Base-by-base conservation (phyloP, 78 protist genomes). In the Diacronema lutheri region DNA sequence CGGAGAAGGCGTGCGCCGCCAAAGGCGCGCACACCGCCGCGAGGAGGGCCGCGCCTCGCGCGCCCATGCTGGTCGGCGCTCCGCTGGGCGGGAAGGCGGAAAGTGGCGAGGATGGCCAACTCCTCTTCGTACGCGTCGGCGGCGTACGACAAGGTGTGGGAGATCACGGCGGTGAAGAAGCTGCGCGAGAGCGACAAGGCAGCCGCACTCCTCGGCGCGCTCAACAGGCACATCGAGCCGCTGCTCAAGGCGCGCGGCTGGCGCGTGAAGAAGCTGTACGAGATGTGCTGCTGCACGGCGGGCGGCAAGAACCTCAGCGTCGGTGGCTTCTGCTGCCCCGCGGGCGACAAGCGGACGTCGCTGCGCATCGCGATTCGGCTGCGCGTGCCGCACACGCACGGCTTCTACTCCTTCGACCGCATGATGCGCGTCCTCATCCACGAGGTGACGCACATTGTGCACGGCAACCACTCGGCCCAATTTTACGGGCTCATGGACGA, bases 221-320 rank as follows among this genome's bases (percentile, higher is more conserved):
- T 57, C 25, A 14, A 57, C 25, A 4, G 62, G n/a, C 62, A 10
- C 62, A 21, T 21, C 62, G 62, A 14, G 23, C 62, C 62, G 25
- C 62, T 57, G 25, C 62, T 57, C 62, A 21, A 4, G 25, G 19
- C 62, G 62, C 62, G 62, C n/a, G 23, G 62, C 62, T 57, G 3
- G 16, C 50, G 50, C 50, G 50, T 44, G 50, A 44, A 44, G 50
- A 3, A 9, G 50, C 74, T 31, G 50, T 35, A 66, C 26, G 46
- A 66, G 74, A 37, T 66, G 26, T 66, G 74, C 74, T 66, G 74
- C 74, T 66, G 74, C 74, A 35, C 74, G 12, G 25, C 74, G 44
- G 74, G 74, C 50, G 74, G 74, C 4, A 3, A 19, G 25, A 35
- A 66, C 74, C 1, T 10, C 25, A 4, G 26, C 44, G 46, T 66